Percentiles rank a stretch among this genome's conserved stretches.
Evolutionary conservation across 2,329 filamentous ascomycete genomes (phyloP).

Genomic region (Orbilia ellipsospora): DNA sequence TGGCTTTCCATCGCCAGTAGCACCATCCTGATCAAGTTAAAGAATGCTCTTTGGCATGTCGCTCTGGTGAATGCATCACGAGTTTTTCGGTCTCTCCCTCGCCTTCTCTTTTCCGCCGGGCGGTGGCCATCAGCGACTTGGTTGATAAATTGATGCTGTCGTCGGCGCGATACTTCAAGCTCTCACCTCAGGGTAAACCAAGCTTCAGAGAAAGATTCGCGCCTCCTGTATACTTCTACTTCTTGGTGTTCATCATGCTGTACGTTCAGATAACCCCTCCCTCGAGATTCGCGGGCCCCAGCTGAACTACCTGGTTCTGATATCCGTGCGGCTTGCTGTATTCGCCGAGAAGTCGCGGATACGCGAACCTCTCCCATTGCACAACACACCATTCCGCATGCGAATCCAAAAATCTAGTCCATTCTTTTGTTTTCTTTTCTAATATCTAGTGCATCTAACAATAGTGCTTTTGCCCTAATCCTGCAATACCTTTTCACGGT

Average conservation of each 20-base stretch:
- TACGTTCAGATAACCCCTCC: constrained; percentile 28
- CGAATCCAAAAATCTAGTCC: neutral
- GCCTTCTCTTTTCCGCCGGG: constrained; percentile 12
- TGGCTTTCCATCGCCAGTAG: constrained; percentile 31
- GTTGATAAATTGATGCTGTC: constrained; percentile 33
- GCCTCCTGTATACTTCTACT: constrained; percentile 29
- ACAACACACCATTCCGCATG: neutral
- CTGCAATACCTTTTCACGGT: constrained; percentile 37
- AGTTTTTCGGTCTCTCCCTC: constrained; percentile 13
- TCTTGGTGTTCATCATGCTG: constrained; percentile 54
- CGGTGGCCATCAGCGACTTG: neutral
- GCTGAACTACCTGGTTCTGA: neutral
- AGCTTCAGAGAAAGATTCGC: constrained; percentile 26
- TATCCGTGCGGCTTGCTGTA: neutral
- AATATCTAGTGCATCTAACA: neutral
- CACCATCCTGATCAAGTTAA: constrained; percentile 48
- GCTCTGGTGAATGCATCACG: constrained; percentile 8
- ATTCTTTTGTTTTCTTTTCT: neutral
- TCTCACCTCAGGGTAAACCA: constrained; percentile 10
- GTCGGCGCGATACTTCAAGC: constrained; percentile 14
- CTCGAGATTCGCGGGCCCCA: neutral
- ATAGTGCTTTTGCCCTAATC: constrained; percentile 34
- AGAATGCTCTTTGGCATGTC: constrained; percentile 3
- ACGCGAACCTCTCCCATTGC: no score
- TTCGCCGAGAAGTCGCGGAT: constrained; percentile 8